Conservation (phyloP, 805 yeast genomes). For the Nakazawaea anatomiae region DNA sequence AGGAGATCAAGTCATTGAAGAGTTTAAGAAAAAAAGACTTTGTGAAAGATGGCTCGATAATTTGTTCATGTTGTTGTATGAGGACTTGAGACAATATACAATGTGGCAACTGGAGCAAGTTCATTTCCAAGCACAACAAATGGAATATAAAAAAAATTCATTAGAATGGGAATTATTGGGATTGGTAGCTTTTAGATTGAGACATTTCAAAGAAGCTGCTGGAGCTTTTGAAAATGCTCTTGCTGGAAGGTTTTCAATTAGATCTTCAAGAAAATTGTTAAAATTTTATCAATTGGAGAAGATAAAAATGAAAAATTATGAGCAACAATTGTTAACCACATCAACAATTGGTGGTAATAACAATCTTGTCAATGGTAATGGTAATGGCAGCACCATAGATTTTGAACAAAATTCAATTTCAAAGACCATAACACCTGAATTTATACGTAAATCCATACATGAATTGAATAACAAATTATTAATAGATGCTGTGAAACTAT, state of each 20-base stretch:
- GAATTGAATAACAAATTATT: slow-evolving; percentile 52
- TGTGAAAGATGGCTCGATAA: slow-evolving; percentile 76
- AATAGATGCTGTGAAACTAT: slow-evolving; percentile 64
- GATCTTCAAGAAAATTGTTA: slow-evolving; percentile 68
- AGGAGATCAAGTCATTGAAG: slow-evolving; percentile 20
- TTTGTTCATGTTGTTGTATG: slow-evolving; percentile 61
- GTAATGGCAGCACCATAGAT: neutral
- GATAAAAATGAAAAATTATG: slow-evolving; percentile 21
- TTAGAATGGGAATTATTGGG: slow-evolving; percentile 94
- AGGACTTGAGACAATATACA: slow-evolving; percentile 76
- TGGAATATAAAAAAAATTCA: slow-evolving; percentile 70
- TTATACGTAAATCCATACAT: slow-evolving; percentile 28
- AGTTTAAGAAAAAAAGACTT: slow-evolving; percentile 56
- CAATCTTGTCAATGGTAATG: neutral
- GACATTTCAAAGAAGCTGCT: slow-evolving; percentile 83
- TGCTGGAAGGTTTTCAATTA: slow-evolving; percentile 70
- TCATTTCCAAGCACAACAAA: slow-evolving; percentile 84
- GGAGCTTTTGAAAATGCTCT: slow-evolving; percentile 75
- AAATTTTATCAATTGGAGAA: slow-evolving; percentile 54
- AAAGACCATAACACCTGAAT: slow-evolving; percentile 15
- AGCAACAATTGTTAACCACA: slow-evolving; percentile 20
- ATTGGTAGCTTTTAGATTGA: slow-evolving; percentile 74
- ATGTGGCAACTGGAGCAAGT: slow-evolving; percentile 90
- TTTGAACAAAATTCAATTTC: slow-evolving; percentile 8
- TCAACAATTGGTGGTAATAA: neutral